A percentile compares a stretch with the other conserved stretches of the same genome.
phyloP scores from a whole-genome alignment of 2,329 filamentous ascomycete genomes.

The Ascochyta rabiei region DNA sequence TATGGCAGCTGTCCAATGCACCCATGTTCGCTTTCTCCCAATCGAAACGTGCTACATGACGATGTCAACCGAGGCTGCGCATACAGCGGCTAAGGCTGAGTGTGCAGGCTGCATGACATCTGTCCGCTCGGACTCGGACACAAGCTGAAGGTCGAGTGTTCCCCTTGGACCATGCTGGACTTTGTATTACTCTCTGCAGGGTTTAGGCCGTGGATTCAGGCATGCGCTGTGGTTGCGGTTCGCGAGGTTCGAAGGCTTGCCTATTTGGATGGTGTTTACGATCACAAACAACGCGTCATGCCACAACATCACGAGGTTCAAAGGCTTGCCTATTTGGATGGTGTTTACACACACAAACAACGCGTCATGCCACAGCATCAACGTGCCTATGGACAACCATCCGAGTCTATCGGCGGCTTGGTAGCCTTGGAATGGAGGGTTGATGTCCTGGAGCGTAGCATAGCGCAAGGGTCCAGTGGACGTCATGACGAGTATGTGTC shows the following conservation, averaged over 20 bases:
- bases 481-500: not conserved
- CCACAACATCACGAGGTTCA: too few species aligned
- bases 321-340: too few species aligned
- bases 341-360: too few species aligned
- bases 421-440: not conserved
- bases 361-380: conserved; percentile 3
- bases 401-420: not conserved
- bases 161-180: not conserved
- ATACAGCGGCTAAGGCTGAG: conserved; percentile 15
- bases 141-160: conserved; percentile 1
- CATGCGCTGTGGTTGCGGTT: conserved; percentile 1
- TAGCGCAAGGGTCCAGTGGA: not conserved
- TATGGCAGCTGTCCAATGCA: conserved; percentile 8
- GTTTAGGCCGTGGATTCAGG: not conserved
- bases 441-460: not conserved
- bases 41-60: conserved; percentile 9
- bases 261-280: conserved; percentile 7
- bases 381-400: too few species aligned
- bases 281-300: conserved; percentile 4
- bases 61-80: conserved; percentile 1
- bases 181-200: conserved; percentile 4
- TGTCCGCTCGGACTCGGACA: conserved; percentile 7
- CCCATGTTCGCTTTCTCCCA: conserved; percentile 6
- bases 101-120: conserved; percentile 9
- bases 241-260: not conserved